These are phyloP conservation scores for Daldinia concentrica DNA, from an alignment of 495 filamentous ascomycete species.

Conservation along the genomic window DNA sequence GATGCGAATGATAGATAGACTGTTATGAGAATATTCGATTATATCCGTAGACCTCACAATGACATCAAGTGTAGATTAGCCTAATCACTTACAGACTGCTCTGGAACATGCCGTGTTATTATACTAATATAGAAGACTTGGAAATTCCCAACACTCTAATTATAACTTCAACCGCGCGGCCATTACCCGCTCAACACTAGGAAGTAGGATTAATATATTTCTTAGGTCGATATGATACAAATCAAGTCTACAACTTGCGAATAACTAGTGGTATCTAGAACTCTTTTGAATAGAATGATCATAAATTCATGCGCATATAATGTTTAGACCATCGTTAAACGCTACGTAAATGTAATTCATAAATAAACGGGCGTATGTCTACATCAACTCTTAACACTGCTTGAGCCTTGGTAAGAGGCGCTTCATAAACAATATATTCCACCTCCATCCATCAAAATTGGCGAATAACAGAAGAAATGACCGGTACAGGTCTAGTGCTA, in stretches of 20 bases:
- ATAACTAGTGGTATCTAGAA: background rate
- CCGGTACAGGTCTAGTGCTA: constrained; percentile 29
- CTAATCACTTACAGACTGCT: constrained; percentile 5
- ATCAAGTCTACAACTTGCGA: background rate
- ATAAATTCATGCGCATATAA: constrained; percentile 19
- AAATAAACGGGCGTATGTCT: constrained; percentile 23
- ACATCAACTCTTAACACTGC: constrained; percentile 19
- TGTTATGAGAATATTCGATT: background rate
- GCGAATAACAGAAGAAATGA: constrained; percentile 40
- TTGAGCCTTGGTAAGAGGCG: constrained; percentile 19
- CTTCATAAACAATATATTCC: constrained; percentile 23
- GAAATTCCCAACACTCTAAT: background rate
- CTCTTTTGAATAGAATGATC: background rate
- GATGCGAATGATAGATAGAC: background rate
- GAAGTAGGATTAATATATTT: background rate
- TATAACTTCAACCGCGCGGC: background rate
- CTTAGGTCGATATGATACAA: background rate
- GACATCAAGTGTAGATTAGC: constrained; percentile 10
- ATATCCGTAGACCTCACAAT: background rate
- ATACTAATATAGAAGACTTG: background rate
- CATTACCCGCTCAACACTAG: background rate
- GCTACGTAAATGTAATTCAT: constrained; percentile 27
- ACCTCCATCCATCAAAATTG: constrained; percentile 3
- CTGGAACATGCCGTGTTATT: constrained; percentile 10
- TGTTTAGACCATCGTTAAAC: constrained; percentile 16